Conservation (phyloP, 108 stramenopile genomes). For the Cyclotella atomus region DNA sequence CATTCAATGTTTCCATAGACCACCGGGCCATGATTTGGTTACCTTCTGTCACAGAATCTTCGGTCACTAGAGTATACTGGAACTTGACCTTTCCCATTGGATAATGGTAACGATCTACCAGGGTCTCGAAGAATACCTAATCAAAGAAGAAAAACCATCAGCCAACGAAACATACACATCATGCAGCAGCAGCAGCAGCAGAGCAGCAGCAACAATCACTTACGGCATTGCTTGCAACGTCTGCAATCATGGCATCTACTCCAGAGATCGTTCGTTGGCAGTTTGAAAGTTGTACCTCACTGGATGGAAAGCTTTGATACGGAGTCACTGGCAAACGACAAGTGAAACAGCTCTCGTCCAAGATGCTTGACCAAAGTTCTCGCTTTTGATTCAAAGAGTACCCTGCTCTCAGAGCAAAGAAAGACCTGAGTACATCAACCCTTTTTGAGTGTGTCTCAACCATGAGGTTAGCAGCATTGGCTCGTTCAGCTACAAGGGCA, state of each 20-base stretch:
- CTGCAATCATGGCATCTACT: conserved; percentile 94
- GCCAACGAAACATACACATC: not conserved
- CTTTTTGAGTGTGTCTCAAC: conserved; percentile 86
- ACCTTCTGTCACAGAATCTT: conserved; percentile 88
- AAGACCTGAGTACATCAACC: conserved; percentile 81
- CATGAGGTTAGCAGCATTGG: conserved; percentile 70
- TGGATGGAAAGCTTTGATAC: conserved; percentile 92
- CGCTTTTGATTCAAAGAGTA: conserved; percentile 70
- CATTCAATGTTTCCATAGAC: conserved; percentile 91
- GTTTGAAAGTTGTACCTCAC: conserved; percentile 90
- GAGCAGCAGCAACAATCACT: not conserved
- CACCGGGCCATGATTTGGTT: conserved; percentile 96
- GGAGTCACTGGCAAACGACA: conserved; percentile 91
- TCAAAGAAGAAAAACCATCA: not conserved
- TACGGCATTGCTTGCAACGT: conserved; percentile 86
- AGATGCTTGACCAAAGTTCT: conserved; percentile 82
- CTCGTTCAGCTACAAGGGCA: conserved; percentile 74
- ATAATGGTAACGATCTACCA: conserved; percentile 77
- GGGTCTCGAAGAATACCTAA: conserved; percentile 68
- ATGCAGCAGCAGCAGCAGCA: not conserved
- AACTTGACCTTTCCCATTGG: conserved; percentile 80
- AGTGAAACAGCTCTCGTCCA: conserved; percentile 88
- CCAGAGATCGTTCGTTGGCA: conserved; percentile 92
- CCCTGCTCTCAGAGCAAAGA: conserved; percentile 77
- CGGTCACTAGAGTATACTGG: conserved; percentile 87